Percentiles rank a stretch among this genome's conserved stretches.
These are phyloP conservation scores for Hirsutella rhossiliensis DNA, from an alignment of 2,329 filamentous ascomycete species.

Conservation along the genomic window DNA sequence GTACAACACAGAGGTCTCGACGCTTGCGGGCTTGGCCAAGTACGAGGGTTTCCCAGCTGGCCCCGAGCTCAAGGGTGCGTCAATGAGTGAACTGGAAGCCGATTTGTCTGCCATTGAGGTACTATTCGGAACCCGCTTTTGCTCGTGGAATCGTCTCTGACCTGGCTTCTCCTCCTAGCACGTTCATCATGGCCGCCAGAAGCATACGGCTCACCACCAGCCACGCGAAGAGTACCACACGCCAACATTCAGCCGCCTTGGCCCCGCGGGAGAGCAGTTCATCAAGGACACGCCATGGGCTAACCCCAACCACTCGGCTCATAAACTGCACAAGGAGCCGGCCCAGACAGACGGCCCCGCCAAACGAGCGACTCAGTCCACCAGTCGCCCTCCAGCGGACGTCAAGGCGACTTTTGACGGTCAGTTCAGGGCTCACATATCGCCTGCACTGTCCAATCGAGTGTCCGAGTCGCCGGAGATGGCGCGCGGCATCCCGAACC, in stretches of 20 bases:
- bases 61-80: slow-evolving; percentile 67
- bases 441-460: slow-evolving; percentile 14
- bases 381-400: slow-evolving; percentile 7
- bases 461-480: slow-evolving; percentile 32
- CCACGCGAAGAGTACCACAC: slow-evolving; percentile 28
- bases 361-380: slow-evolving; percentile 11
- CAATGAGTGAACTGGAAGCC: slow-evolving; percentile 63
- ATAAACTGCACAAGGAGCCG: slow-evolving; percentile 35
- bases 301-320: slow-evolving; percentile 70
- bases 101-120: slow-evolving; percentile 87
- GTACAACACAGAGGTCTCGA: slow-evolving; percentile 90
- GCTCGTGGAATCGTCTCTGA: slow-evolving; percentile 7
- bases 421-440: slow-evolving; percentile 11
- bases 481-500: slow-evolving; percentile 22
- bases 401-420: slow-evolving; percentile 12
- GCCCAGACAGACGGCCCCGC: slow-evolving; percentile 8
- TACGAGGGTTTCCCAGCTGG: slow-evolving; percentile 94
- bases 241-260: slow-evolving; percentile 36
- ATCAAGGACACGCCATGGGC: slow-evolving; percentile 87
- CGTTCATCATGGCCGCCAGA: slow-evolving; percentile 21
- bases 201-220: slow-evolving; percentile 18
- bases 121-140: slow-evolving; percentile 7
- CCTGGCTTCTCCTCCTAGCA: slow-evolving; percentile 14
- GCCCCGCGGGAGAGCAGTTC: slow-evolving; percentile 72
- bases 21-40: slow-evolving; percentile 82